Evolutionary conservation across 2,329 filamentous ascomycete genomes (phyloP).

Genomic region (Colletotrichum caudatum): DNA sequence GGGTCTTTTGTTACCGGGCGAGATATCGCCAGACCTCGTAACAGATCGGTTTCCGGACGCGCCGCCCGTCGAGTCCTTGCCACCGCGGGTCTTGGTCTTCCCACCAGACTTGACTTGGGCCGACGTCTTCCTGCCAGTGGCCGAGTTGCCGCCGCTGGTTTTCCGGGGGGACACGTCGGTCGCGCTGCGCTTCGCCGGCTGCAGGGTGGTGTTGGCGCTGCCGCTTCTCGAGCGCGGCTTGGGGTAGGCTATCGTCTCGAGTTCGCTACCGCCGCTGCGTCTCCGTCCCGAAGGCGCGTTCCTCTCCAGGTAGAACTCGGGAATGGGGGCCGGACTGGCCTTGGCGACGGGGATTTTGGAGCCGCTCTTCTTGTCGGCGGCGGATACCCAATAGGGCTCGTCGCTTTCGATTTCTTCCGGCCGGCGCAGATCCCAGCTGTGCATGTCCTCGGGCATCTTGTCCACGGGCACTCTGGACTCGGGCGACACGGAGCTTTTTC

Average conservation of each 20-base stretch:
- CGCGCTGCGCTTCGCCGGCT: slow-evolving; percentile 55
- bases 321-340: slow-evolving; percentile 80
- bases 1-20: slow-evolving; percentile 70
- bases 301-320: slow-evolving; percentile 78
- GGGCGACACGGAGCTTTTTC: slow-evolving; percentile 60
- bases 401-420: slow-evolving; percentile 79
- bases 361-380: slow-evolving; percentile 67
- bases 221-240: slow-evolving; percentile 78
- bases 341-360: slow-evolving; percentile 86
- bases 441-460: slow-evolving; percentile 56
- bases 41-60: slow-evolving; percentile 66
- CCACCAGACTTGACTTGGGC: slow-evolving; percentile 57
- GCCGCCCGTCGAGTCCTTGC: slow-evolving; percentile 60
- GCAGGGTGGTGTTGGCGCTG: slow-evolving; percentile 59
- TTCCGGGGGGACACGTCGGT: slow-evolving; percentile 70
- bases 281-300: slow-evolving; percentile 76
- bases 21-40: slow-evolving; percentile 71
- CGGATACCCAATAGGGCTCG: slow-evolving; percentile 64
- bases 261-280: slow-evolving; percentile 65
- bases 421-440: slow-evolving; percentile 78
- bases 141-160: slow-evolving; percentile 40
- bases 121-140: slow-evolving; percentile 59
- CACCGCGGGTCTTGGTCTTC: slow-evolving; percentile 74
- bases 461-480: slow-evolving; percentile 54
- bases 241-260: slow-evolving; percentile 68